Conservation (phyloP, 257 asterid species). For the Handroanthus guayacan region DNA sequence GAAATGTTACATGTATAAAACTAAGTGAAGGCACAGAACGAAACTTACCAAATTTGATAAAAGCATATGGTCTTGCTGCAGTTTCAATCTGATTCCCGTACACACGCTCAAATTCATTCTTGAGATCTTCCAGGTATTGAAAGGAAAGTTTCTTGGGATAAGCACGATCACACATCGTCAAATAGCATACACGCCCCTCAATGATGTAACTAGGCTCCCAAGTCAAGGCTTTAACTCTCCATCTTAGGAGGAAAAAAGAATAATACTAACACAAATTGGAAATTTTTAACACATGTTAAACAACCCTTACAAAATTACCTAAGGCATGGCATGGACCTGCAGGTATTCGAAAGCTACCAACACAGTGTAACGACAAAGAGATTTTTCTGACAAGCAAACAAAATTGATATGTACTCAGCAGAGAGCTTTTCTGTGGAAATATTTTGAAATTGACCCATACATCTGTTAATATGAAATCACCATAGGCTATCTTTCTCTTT, state of each 20-base stretch:
- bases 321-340: not conserved
- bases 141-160: constrained; percentile 95
- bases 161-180: constrained; percentile 94
- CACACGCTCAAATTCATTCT: constrained; percentile 87
- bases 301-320: constrained; percentile 7
- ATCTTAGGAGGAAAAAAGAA: not conserved
- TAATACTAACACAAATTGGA: not conserved
- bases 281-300: constrained; percentile 17
- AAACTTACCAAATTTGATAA: constrained; percentile 84
- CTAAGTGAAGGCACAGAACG: constrained; percentile 26
- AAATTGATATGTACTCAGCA: constrained; percentile 7
- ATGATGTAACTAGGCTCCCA: constrained; percentile 70
- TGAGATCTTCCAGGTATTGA: constrained; percentile 94
- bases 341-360: not conserved
- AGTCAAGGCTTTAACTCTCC: constrained; percentile 56
- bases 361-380: not conserved
- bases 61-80: constrained; percentile 98
- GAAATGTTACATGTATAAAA: constrained; percentile 16
- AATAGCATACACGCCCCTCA: constrained; percentile 90
- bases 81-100: constrained; percentile 92
- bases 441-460: not conserved
- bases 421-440: not conserved
- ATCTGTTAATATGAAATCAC: constrained; percentile 23
- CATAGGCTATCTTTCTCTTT: constrained; percentile 1
- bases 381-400: not conserved